phyloP scores from a whole-genome alignment of 164 flowering plant genomes.

The Berberis vulgaris region DNA sequence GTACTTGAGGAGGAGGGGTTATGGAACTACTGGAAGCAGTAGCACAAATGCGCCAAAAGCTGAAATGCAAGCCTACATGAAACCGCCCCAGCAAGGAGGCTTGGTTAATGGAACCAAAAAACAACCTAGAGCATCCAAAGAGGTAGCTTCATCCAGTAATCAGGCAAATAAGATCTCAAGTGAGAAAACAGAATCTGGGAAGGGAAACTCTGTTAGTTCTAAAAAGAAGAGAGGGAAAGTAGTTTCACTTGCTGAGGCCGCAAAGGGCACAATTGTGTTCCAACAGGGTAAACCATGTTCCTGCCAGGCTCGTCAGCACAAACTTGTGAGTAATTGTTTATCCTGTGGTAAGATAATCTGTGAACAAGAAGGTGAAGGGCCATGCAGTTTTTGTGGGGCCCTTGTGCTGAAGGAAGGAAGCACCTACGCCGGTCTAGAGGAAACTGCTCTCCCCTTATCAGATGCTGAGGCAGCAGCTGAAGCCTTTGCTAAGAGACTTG shows the following conservation, averaged over 20 bases:
- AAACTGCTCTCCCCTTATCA: slow-evolving; percentile 33
- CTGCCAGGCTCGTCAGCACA: slow-evolving; percentile 88
- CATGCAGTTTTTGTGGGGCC: slow-evolving; percentile 85
- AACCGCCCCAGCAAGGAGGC: slow-evolving; percentile 48
- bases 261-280: slow-evolving; percentile 83
- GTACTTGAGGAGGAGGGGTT: slow-evolving; percentile 71
- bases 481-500: slow-evolving; percentile 89
- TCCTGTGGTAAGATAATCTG: slow-evolving; percentile 96
- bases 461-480: slow-evolving; percentile 86
- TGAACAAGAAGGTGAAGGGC: slow-evolving; percentile 98
- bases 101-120: slow-evolving; percentile 40
- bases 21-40: slow-evolving; percentile 20
- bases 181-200: slow-evolving; percentile 24
- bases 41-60: slow-evolving; percentile 25
- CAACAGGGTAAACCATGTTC: slow-evolving; percentile 93
- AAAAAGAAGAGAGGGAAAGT: slow-evolving; percentile 82
- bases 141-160: slow-evolving; percentile 19
- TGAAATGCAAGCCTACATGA: slow-evolving; percentile 64
- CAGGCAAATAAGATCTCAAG: slow-evolving; percentile 19
- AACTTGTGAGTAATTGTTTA: slow-evolving; percentile 82
- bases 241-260: slow-evolving; percentile 87
- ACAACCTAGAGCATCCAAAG: slow-evolving; percentile 37
- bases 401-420: slow-evolving; percentile 89
- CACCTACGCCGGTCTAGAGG: slow-evolving; percentile 82
- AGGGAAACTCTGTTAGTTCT: slow-evolving; percentile 33